Evolutionary conservation across 2,329 filamentous ascomycete genomes (phyloP).

Genomic region (Neonectria magnoliae): DNA sequence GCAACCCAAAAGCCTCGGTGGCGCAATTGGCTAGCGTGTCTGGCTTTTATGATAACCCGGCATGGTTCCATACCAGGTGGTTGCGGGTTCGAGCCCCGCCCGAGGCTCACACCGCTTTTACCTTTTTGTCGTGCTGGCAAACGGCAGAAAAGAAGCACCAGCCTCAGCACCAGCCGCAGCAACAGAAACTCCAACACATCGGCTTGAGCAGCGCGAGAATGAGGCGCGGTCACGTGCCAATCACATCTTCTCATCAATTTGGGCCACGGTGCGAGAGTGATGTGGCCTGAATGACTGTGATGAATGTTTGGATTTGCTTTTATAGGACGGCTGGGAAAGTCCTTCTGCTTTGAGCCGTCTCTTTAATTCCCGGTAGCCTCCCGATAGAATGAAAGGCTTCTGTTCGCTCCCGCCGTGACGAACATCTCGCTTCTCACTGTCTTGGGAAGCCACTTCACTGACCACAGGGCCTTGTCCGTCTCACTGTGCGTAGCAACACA

Average conservation of each 20-base stretch:
- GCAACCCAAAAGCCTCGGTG: too few species aligned
- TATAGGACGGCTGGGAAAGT: not conserved
- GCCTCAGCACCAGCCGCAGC: too few species aligned
- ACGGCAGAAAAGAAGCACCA: too few species aligned
- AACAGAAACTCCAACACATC: too few species aligned
- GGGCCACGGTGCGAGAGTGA: not conserved
- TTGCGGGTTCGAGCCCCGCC: too few species aligned
- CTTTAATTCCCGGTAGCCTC: conserved; percentile 68
- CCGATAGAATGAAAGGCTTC: conserved; percentile 82
- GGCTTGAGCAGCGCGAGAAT: too few species aligned
- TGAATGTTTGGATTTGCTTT: not conserved
- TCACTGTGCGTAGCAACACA: conserved; percentile 96
- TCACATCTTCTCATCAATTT: not conserved
- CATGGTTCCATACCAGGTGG: too few species aligned
- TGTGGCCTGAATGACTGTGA: not conserved
- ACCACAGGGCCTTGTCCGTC: conserved; percentile 86
- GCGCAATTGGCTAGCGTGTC: too few species aligned
- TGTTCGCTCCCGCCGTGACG: conserved; percentile 79
- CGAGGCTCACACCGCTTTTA: too few species aligned
- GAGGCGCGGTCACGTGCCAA: too few species aligned
- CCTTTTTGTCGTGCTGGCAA: too few species aligned
- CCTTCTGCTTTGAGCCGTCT: not conserved
- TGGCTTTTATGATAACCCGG: too few species aligned
- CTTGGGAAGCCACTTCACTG: conserved; percentile 85
- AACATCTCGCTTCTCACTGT: conserved; percentile 75